phyloP scores from a whole-genome alignment of 495 filamentous ascomycete genomes.

The Aspergillus olivimuriae region DNA sequence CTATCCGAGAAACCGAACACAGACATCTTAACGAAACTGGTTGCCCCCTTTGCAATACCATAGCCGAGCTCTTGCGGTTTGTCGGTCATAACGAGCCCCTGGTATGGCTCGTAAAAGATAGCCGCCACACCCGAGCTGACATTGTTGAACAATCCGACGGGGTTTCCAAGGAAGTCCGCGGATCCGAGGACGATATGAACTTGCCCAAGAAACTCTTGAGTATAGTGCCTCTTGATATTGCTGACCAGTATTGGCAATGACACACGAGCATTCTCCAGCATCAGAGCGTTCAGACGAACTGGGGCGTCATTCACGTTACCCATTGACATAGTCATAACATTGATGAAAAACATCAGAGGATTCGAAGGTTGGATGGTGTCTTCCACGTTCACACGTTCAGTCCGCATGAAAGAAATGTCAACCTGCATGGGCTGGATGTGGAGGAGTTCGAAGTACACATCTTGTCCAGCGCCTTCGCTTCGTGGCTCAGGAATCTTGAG shows the following conservation, averaged over 20 bases:
- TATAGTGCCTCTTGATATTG: slow-evolving; percentile 89
- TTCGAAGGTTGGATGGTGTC: slow-evolving; percentile 80
- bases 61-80: slow-evolving; percentile 87
- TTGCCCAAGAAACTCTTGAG: slow-evolving; percentile 90
- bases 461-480: slow-evolving; percentile 72
- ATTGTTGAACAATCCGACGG: slow-evolving; percentile 96
- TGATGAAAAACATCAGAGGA: slow-evolving; percentile 95
- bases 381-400: slow-evolving; percentile 92
- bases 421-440: slow-evolving; percentile 98
- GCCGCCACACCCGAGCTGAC: slow-evolving; percentile 93
- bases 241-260: slow-evolving; percentile 75
- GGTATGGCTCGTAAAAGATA: slow-evolving; percentile 98
- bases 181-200: slow-evolving; percentile 95
- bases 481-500: slow-evolving; percentile 90
- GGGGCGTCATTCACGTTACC: slow-evolving; percentile 98
- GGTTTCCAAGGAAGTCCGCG: slow-evolving; percentile 97
- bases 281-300: slow-evolving; percentile 81
- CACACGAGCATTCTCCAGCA: slow-evolving; percentile 92
- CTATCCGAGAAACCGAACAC: slow-evolving; percentile 95
- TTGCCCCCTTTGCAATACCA: slow-evolving; percentile 93
- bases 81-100: slow-evolving; percentile 95
- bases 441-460: slow-evolving; percentile 95
- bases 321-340: slow-evolving; percentile 97
- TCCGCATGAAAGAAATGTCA: slow-evolving; percentile 93
- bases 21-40: slow-evolving; percentile 96